These are phyloP conservation scores for Anthoceros angustus DNA, from an alignment of 225 moss, liverwort and hornwort genomes.

Conservation along the genomic window DNA sequence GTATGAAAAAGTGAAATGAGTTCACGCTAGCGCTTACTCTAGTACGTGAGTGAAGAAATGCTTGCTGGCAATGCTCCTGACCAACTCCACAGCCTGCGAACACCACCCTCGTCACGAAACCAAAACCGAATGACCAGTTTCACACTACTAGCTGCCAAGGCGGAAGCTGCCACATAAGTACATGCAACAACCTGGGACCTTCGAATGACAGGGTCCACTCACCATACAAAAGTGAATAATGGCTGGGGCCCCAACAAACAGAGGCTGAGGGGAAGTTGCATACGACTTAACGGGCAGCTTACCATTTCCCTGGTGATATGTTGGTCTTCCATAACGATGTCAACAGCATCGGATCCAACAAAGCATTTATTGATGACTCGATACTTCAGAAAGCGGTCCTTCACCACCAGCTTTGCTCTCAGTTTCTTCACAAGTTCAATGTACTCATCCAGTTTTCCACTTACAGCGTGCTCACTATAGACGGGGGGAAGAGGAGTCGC, in stretches of 20 bases:
- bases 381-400: slow-evolving; percentile 19
- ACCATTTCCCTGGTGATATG: slow-evolving; percentile 16
- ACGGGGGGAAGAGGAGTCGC: slow-evolving; percentile 12
- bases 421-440: slow-evolving; percentile 13
- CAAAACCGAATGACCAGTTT: not conserved
- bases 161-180: not conserved
- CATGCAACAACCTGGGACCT: no score
- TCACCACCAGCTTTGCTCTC: slow-evolving; percentile 13
- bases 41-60: slow-evolving; percentile 15
- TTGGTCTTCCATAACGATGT: slow-evolving; percentile 19
- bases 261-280: no score
- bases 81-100: slow-evolving; percentile 17
- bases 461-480: slow-evolving; percentile 12
- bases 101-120: not conserved
- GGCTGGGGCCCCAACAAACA: no score
- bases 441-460: slow-evolving; percentile 16
- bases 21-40: slow-evolving; percentile 10
- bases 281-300: not conserved
- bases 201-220: no score
- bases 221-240: no score
- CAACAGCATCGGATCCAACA: slow-evolving; percentile 17
- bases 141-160: not conserved
- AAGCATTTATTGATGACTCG: slow-evolving; percentile 16
- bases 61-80: slow-evolving; percentile 13
- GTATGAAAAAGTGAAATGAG: no score